Conservation (phyloP, 805 yeast species). For the Cyberlindnera suaveolens region DNA sequence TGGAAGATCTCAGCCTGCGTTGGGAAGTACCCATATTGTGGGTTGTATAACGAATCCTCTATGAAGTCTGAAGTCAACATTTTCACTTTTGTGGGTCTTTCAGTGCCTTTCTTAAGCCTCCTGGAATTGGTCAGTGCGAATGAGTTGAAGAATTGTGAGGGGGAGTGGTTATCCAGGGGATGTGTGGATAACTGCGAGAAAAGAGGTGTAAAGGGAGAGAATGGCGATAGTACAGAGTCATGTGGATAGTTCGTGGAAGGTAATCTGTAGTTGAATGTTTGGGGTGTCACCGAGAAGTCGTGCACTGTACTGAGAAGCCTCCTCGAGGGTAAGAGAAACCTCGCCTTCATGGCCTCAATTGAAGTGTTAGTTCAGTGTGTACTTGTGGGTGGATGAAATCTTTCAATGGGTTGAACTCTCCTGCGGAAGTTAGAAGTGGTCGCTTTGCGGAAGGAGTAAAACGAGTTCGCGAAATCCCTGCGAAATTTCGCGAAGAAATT, state of each 20-base stretch:
- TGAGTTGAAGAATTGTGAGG: constrained; percentile 16
- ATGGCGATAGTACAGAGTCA: constrained; percentile 5
- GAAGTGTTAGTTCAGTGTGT: too few relatives aligned
- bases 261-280: constrained; percentile 15
- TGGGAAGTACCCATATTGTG: constrained; percentile 75
- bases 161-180: constrained; percentile 13
- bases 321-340: neutral
- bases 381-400: too few relatives aligned
- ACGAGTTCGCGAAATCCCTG: too few relatives aligned
- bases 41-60: constrained; percentile 79
- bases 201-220: constrained; percentile 12
- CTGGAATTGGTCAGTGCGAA: constrained; percentile 15
- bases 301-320: constrained; percentile 1
- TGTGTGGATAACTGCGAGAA: constrained; percentile 12
- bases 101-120: constrained; percentile 22
- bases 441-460: too few relatives aligned
- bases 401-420: too few relatives aligned
- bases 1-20: constrained; percentile 74
- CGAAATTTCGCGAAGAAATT: too few relatives aligned
- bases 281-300: constrained; percentile 20
- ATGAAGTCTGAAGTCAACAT: constrained; percentile 78
- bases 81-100: constrained; percentile 55
- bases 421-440: too few relatives aligned
- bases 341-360: neutral
- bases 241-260: constrained; percentile 15